phyloP scores from a whole-genome alignment of 805 yeast species.

The Yarrowia sp. region DNA sequence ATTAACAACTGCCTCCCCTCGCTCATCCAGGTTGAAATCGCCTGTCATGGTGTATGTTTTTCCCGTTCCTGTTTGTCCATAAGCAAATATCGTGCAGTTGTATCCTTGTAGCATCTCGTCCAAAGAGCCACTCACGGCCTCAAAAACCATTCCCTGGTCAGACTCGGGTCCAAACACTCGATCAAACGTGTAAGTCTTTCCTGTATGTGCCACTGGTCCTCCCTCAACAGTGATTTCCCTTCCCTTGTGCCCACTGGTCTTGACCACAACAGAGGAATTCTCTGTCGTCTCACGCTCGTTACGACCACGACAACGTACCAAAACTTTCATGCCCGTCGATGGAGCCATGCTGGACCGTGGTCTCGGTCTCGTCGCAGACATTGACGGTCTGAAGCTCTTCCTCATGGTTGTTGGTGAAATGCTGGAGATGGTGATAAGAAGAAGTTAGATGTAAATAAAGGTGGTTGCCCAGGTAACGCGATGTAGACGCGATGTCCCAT shows the following conservation, averaged over 20 bases:
- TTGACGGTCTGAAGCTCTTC: constrained; percentile 30
- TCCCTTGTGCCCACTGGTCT: constrained; percentile 37
- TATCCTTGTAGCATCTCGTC: constrained; percentile 63
- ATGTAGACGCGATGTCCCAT: not conserved
- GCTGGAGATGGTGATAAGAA: constrained; percentile 17
- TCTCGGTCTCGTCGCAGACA: constrained; percentile 12
- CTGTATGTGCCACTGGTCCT: constrained; percentile 29
- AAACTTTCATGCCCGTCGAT: constrained; percentile 50
- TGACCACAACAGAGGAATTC: constrained; percentile 64
- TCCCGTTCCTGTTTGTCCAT: constrained; percentile 95
- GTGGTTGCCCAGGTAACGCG: constrained; percentile 34
- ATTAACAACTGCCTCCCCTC: constrained; percentile 47
- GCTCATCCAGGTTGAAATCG: constrained; percentile 19
- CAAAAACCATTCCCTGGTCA: constrained; percentile 65
- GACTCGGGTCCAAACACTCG: constrained; percentile 61
- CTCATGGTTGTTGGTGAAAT: constrained; percentile 24
- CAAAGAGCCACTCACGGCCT: constrained; percentile 55
- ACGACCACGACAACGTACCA: constrained; percentile 68
- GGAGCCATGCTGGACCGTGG: constrained; percentile 10
- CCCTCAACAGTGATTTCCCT: constrained; percentile 19
- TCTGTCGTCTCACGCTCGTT: constrained; percentile 62
- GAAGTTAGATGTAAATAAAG: constrained; percentile 38
- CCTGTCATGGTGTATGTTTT: constrained; percentile 78
- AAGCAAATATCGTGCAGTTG: constrained; percentile 90
- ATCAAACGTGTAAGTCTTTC: constrained; percentile 62